Evolutionary conservation across 2,329 filamentous ascomycete species (phyloP), one percentile per base, ranked within the genome.

Genomic region (Taxawa tesnikishii): DNA sequence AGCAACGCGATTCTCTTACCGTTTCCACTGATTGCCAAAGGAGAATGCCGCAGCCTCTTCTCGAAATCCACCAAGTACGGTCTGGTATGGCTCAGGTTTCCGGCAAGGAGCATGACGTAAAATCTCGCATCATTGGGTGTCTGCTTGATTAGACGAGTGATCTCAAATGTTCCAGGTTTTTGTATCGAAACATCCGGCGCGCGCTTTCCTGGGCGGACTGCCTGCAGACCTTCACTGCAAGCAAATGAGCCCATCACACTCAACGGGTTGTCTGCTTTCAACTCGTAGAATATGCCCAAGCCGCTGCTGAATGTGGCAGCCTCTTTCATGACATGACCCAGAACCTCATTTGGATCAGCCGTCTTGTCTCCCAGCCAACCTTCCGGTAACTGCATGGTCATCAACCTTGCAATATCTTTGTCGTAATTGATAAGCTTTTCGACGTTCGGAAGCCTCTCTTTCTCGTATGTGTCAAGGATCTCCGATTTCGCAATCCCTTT

Each of bases 121-220:
- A 68, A 68, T 8, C 41, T 43, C 2, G 55, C 58, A 0, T 39
- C 32, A 40, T 67, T 70, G 3, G 55, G 59, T 0, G 59, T 61
- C 27, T 60, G 51, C n/a, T 47, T 48, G 34, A 67, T 60, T 15
- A 70, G 39, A 21, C 63, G 49, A 3, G 59, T 60, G 0, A 41
- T 14, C 31, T 63, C 58, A 14, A 59, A 57, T 0, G 62, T 65
- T 0, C 59, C 64, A 0, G 64, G 64, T 32, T 59, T 62, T 12
- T 56, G 48, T 3, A 70, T 46, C 4, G 47, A 33, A 6, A 66
- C 56, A 43, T 70, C 65, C 4, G 63, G 64, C 4, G 56, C 62
- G 36, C 65, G 52, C 36, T 58, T 53, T 1, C 65, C 66, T 0
- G 63, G 47, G 11, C 37, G 39, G 6, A 62, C 44, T 1, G 28